phyloP scores from a whole-genome alignment of 2,329 filamentous ascomycete species.

The Colletotrichum agaves region DNA sequence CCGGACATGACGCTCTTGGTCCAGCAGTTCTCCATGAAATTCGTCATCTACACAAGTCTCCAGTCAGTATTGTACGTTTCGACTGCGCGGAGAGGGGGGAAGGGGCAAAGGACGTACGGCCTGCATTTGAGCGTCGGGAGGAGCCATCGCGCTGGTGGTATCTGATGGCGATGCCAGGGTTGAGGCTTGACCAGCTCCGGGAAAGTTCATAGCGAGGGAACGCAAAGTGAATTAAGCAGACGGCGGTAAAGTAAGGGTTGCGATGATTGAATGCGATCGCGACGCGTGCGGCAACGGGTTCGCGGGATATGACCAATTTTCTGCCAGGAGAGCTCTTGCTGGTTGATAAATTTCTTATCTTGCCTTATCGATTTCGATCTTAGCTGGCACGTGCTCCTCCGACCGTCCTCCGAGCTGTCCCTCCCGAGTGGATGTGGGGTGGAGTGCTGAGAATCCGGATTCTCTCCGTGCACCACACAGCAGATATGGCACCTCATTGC shows the following conservation, averaged over 20 bases:
- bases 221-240: neutral
- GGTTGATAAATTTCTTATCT: conserved; percentile 30
- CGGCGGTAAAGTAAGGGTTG: neutral
- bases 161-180: conserved; percentile 35
- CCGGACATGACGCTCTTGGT: conserved; percentile 91
- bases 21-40: conserved; percentile 90
- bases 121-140: conserved; percentile 64
- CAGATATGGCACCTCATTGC: no score
- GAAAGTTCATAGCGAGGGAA: conserved; percentile 51
- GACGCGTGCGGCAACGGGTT: conserved; percentile 16
- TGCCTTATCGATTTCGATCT: conserved; percentile 7
- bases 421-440: conserved; percentile 5
- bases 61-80: no score
- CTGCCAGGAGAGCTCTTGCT: conserved; percentile 52
- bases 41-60: conserved; percentile 70
- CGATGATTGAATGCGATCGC: conserved; percentile 15
- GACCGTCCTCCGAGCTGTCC: conserved; percentile 13
- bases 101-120: conserved; percentile 49
- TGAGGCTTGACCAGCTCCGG: conserved; percentile 40
- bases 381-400: conserved; percentile 26
- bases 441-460: neutral
- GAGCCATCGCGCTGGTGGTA: conserved; percentile 44
- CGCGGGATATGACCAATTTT: conserved; percentile 46
- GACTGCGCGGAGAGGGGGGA: neutral
- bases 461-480: neutral